Conservation (phyloP, 2,329 filamentous ascomycete species). For the Arthrinium puccinioides region DNA sequence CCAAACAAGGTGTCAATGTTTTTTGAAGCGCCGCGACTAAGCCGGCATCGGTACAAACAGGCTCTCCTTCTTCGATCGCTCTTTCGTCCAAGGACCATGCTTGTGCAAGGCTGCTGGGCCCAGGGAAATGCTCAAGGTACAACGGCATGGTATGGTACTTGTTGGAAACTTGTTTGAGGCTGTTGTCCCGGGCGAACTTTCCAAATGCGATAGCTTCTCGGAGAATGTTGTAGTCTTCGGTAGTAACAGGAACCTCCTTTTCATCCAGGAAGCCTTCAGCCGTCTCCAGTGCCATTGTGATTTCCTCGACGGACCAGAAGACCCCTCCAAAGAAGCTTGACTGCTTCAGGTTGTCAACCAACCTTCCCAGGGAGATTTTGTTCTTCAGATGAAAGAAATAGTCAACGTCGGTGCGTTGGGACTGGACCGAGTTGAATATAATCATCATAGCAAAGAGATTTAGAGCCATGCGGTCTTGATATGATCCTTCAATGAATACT, state of each 20-base stretch:
- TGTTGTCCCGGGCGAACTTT: conserved; percentile 48
- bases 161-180: conserved; percentile 60
- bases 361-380: conserved; percentile 53
- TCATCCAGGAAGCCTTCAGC: conserved; percentile 61
- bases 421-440: conserved; percentile 80
- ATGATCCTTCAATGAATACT: conserved; percentile 71
- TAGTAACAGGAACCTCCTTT: conserved; percentile 48
- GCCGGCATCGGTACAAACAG: conserved; percentile 25
- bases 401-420: conserved; percentile 73
- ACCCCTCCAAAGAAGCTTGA: conserved; percentile 80
- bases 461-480: conserved; percentile 74
- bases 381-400: conserved; percentile 84
- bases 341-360: conserved; percentile 74
- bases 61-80: conserved; percentile 7
- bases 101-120: conserved; percentile 35
- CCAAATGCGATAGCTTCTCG: conserved; percentile 60
- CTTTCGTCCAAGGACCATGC: conserved; percentile 57
- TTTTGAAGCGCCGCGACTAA: conserved; percentile 47
- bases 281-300: conserved; percentile 57
- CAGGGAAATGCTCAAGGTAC: conserved; percentile 61
- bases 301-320: conserved; percentile 60
- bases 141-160: conserved; percentile 71
- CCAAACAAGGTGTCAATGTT: conserved; percentile 37
- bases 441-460: conserved; percentile 83
- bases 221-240: conserved; percentile 55